A percentile compares a stretch with the other conserved stretches of the same genome.
phyloP scores from a whole-genome alignment of 768 basidiomycete genomes.

The Mycena kentingensis region DNA sequence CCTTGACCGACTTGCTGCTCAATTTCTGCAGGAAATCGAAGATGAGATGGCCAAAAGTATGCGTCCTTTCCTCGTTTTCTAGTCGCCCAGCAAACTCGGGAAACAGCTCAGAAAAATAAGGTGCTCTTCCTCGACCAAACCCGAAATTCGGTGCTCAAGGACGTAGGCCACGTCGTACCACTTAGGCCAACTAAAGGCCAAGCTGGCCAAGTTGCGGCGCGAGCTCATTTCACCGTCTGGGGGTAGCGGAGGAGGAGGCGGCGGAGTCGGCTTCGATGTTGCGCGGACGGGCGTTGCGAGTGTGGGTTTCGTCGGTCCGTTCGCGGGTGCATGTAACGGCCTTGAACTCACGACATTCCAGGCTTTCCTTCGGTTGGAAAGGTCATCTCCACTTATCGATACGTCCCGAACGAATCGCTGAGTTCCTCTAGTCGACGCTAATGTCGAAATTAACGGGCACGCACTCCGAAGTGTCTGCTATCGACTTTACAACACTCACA shows the following conservation, averaged over 20 bases:
- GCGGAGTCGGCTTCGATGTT: conserved; percentile 95
- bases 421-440: conserved; percentile 80
- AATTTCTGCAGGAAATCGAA: conserved; percentile 74
- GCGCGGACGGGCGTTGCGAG: conserved; percentile 48
- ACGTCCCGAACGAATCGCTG: too few relatives aligned
- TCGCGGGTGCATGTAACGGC: conserved; percentile 66
- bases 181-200: conserved; percentile 95
- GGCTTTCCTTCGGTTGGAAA: conserved; percentile 96
- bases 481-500: conserved; percentile 95
- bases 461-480: conserved; percentile 92
- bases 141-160: too few relatives aligned
- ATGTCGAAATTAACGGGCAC: conserved; percentile 98
- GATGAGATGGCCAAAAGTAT: conserved; percentile 95
- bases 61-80: conserved; percentile 25
- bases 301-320: conserved; percentile 7
- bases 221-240: conserved; percentile 83
- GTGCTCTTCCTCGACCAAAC: too few relatives aligned
- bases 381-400: too few relatives aligned
- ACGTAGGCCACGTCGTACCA: conserved; percentile 97
- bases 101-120: conserved; percentile 91
- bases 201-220: conserved; percentile 93
- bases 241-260: conserved; percentile 83
- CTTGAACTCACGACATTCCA: conserved; percentile 90
- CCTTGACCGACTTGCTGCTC: conserved; percentile 32
- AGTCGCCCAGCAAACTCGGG: conserved; percentile 19